A percentile compares a stretch with the other conserved stretches of the same genome.
These are phyloP conservation scores for Cutaneotrichosporon sp. DNA, from an alignment of 1,284 basidiomycete genomes.

Conservation along the genomic window DNA sequence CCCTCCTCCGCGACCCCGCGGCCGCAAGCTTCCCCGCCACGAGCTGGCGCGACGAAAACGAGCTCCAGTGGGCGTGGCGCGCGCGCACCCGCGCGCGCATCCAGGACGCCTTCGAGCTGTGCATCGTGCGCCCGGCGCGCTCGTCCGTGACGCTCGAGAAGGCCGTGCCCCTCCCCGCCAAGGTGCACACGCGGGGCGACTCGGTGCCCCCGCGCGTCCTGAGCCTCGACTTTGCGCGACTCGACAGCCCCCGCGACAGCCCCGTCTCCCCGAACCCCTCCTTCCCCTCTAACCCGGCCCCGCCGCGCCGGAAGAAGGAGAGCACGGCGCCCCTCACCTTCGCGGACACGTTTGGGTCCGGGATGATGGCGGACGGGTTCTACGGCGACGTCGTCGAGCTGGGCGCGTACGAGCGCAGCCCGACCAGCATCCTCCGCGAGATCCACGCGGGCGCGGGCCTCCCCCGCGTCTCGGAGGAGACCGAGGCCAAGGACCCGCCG, in stretches of 20 bases:
- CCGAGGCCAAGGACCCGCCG: not conserved
- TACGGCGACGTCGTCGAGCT: not conserved
- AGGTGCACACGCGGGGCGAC: not conserved
- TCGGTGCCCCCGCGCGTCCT: not conserved
- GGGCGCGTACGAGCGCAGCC: not conserved
- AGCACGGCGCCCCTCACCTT: not conserved
- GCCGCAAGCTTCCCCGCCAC: conserved; percentile 38
- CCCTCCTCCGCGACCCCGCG: conserved; percentile 32
- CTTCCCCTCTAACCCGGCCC: no score
- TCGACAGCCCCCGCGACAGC: no score
- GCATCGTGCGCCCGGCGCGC: conserved; percentile 54
- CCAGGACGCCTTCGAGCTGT: conserved; percentile 76
- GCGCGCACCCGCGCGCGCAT: conserved; percentile 68
- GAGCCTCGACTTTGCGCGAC: not conserved
- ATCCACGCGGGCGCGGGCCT: not conserved
- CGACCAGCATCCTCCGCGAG: not conserved
- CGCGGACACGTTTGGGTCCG: not conserved
- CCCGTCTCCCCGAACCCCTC: no score
- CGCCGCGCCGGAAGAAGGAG: not conserved
- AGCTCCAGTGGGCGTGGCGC: conserved; percentile 70
- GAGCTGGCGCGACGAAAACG: conserved; percentile 51
- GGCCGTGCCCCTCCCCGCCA: not conserved
- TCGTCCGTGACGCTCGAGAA: not conserved
- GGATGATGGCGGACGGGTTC: not conserved
- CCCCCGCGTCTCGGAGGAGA: not conserved